phyloP scores from a whole-genome alignment of 345 rosid species.

The Euphorbia pulcherrima region DNA sequence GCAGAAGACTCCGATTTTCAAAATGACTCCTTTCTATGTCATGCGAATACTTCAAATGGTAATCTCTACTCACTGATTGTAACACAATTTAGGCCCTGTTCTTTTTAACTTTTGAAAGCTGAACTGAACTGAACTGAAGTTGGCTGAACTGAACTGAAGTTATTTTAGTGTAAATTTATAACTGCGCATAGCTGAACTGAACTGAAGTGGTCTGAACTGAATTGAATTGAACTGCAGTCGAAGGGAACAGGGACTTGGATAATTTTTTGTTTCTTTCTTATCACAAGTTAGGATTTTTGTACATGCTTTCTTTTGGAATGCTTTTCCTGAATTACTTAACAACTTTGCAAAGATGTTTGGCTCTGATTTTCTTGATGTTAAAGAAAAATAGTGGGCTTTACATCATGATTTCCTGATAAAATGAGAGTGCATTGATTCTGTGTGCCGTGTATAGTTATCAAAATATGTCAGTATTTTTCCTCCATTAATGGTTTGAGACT shows the following conservation, averaged over 20 bases:
- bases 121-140: no score
- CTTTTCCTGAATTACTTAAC: not conserved
- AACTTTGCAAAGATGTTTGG: not conserved
- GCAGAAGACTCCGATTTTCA: constrained; percentile 33
- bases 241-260: no score
- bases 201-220: no score
- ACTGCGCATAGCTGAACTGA: no score
- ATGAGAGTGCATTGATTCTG: not conserved
- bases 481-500: not conserved
- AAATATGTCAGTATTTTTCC: not conserved
- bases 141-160: no score
- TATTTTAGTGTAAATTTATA: no score
- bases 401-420: not conserved
- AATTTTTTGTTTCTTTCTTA: not conserved
- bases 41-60: constrained; percentile 46
- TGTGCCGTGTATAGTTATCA: not conserved
- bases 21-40: constrained; percentile 29
- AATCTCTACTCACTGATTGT: constrained; percentile 40
- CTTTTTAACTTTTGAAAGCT: no score
- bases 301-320: not conserved
- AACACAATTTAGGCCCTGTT: constrained; percentile 10
- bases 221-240: no score
- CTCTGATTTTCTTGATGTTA: not conserved
- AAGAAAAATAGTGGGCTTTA: not conserved
- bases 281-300: not conserved